These are phyloP conservation scores for Scutellaria galericulata DNA, from an alignment of 257 asterid genomes.

Conservation along the genomic window DNA sequence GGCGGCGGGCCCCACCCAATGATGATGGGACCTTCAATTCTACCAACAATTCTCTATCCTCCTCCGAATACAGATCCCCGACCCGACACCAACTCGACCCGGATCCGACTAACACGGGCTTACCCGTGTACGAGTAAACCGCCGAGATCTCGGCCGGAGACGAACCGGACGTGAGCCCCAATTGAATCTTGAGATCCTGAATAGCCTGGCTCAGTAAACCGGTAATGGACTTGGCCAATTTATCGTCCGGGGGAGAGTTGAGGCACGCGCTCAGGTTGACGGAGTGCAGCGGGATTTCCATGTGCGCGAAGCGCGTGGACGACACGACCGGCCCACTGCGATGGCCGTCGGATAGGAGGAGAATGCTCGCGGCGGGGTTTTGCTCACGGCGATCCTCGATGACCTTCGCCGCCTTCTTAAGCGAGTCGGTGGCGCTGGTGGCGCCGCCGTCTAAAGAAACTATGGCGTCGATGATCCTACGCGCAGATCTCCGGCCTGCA, in stretches of 20 bases:
- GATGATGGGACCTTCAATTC: slow-evolving; percentile 85
- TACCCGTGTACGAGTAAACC: slow-evolving; percentile 58
- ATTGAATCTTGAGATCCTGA: slow-evolving; percentile 67
- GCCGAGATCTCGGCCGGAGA: slow-evolving; percentile 69
- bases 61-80: slow-evolving; percentile 81
- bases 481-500: slow-evolving; percentile 76
- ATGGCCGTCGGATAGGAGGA: slow-evolving; percentile 65
- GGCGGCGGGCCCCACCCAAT: slow-evolving; percentile 70
- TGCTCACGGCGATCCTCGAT: slow-evolving; percentile 92
- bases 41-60: slow-evolving; percentile 75
- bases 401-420: slow-evolving; percentile 90
- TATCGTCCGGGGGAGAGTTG: slow-evolving; percentile 48
- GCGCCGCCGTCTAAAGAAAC: slow-evolving; percentile 65
- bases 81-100: slow-evolving; percentile 69
- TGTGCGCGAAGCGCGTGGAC: slow-evolving; percentile 61
- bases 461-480: slow-evolving; percentile 82
- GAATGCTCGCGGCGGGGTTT: slow-evolving; percentile 68
- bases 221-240: slow-evolving; percentile 48
- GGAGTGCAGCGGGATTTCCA: slow-evolving; percentile 68
- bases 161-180: slow-evolving; percentile 62
- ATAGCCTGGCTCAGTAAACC: slow-evolving; percentile 53
- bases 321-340: slow-evolving; percentile 50
- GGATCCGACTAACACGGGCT: slow-evolving; percentile 64
- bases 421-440: slow-evolving; percentile 66
- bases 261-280: slow-evolving; percentile 60